Conservation (phyloP, 345 rosid genomes). For the Pistacia atlantica region DNA sequence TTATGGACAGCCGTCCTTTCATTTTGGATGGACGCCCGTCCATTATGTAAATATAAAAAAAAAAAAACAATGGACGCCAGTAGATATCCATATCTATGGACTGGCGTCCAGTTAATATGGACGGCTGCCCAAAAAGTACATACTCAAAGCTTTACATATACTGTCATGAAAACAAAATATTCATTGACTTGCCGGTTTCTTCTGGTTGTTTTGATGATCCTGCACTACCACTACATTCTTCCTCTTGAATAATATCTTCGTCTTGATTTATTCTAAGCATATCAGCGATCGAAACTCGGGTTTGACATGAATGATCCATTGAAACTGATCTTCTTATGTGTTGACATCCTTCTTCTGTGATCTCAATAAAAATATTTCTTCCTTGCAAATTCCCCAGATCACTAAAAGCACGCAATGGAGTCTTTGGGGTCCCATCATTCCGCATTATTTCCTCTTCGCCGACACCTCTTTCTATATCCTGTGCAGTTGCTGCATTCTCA, state of each 20-base stretch:
- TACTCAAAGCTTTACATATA: too few relatives aligned
- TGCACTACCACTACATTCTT: constrained; percentile 21
- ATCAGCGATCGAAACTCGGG: constrained; percentile 42
- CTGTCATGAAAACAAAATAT: too few relatives aligned
- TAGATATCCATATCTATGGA: too few relatives aligned
- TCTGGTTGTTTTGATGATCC: constrained; percentile 36
- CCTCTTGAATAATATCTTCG: constrained; percentile 23
- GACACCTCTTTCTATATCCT: constrained; percentile 17
- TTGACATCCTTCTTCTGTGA: constrained; percentile 33
- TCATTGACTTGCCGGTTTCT: constrained; percentile 30
- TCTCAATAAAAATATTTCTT: constrained; percentile 41
- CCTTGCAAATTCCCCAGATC: constrained; percentile 37
- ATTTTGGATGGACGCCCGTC: too few relatives aligned
- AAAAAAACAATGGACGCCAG: too few relatives aligned
- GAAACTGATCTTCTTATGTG: constrained; percentile 48
- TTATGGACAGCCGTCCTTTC: too few relatives aligned
- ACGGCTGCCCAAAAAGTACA: too few relatives aligned
- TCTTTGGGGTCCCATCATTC: constrained; percentile 25
- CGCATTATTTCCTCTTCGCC: constrained; percentile 12
- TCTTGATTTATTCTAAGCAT: constrained; percentile 35
- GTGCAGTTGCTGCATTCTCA: constrained; percentile 19
- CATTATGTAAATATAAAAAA: too few relatives aligned
- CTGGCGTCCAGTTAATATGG: too few relatives aligned
- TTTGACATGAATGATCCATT: constrained; percentile 58
- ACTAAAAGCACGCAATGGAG: constrained; percentile 38